These are phyloP conservation scores for Lachancea quebecensis DNA, from an alignment of 805 yeast species.

Conservation along the genomic window DNA sequence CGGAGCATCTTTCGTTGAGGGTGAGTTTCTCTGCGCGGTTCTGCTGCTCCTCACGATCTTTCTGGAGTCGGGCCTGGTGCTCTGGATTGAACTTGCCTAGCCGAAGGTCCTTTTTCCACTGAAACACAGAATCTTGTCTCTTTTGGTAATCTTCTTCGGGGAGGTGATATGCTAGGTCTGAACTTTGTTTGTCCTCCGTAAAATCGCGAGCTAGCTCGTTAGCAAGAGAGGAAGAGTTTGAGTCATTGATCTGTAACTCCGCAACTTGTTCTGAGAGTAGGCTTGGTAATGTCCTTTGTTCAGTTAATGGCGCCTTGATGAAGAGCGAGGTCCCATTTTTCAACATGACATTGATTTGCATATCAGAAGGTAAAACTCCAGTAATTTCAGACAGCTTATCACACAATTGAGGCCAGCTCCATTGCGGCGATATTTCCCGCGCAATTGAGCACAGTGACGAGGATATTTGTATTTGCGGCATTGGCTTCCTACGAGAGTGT, in stretches of 20 bases:
- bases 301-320: background rate
- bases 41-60: constrained; percentile 22
- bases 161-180: constrained; percentile 11
- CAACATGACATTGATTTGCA: constrained; percentile 16
- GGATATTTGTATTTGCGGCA: constrained; percentile 9
- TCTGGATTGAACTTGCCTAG: constrained; percentile 69
- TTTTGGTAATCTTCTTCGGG: constrained; percentile 39
- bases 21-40: constrained; percentile 32
- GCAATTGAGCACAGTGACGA: constrained; percentile 20
- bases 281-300: background rate
- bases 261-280: background rate
- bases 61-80: constrained; percentile 29
- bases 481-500: background rate
- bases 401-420: constrained; percentile 16
- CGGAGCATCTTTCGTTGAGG: constrained; percentile 50
- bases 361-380: constrained; percentile 25
- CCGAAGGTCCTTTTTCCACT: constrained; percentile 65
- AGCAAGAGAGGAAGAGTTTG: constrained; percentile 46
- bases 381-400: constrained; percentile 21
- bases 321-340: constrained; percentile 1
- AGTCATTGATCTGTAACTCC: constrained; percentile 45
- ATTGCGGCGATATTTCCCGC: constrained; percentile 13
- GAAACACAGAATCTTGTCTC: constrained; percentile 55
- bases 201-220: constrained; percentile 28
- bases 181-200: background rate